Percentiles rank a stretch among this genome's conserved stretches.
These are phyloP conservation scores for Carex kokanica DNA, from an alignment of 176 grass and related monocot species.

Conservation along the genomic window DNA sequence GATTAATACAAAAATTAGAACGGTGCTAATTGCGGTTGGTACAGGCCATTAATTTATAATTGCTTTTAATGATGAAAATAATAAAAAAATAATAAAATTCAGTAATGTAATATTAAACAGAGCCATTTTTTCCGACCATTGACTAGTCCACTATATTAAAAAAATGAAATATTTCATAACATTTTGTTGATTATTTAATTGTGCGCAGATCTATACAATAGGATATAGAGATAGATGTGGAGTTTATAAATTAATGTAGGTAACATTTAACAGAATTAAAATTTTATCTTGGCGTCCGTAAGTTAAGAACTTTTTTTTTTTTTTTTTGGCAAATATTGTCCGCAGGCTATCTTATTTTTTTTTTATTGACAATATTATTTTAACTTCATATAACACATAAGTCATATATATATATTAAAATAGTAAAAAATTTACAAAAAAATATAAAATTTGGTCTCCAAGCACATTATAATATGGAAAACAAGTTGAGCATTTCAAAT, in stretches of 20 bases:
- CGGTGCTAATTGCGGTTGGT: slow-evolving; percentile 23
- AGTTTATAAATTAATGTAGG: background rate
- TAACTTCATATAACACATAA: too few species aligned
- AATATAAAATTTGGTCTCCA: too few species aligned
- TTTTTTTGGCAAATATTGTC: too few species aligned
- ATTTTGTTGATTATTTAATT: slow-evolving; percentile 8
- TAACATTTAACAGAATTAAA: background rate
- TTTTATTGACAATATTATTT: background rate
- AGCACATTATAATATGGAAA: too few species aligned
- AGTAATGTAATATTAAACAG: background rate
- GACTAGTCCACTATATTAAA: background rate
- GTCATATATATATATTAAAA: too few species aligned
- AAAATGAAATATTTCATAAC: background rate
- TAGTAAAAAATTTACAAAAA: too few species aligned
- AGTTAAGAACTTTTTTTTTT: background rate
- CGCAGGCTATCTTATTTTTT: too few species aligned
- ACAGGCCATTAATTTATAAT: slow-evolving; percentile 16
- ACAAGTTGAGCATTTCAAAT: too few species aligned
- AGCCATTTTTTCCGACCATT: slow-evolving; percentile 4
- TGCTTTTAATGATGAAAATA: slow-evolving; percentile 2
- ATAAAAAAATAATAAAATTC: background rate
- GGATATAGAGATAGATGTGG: background rate
- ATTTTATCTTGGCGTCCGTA: background rate
- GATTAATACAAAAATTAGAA: slow-evolving; percentile 25
- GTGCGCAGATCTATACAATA: background rate